Percentiles rank a stretch among this genome's conserved stretches.
These are phyloP conservation scores for Aspergillus jensenii DNA, from an alignment of 2,329 filamentous ascomycete genomes.

Conservation along the genomic window DNA sequence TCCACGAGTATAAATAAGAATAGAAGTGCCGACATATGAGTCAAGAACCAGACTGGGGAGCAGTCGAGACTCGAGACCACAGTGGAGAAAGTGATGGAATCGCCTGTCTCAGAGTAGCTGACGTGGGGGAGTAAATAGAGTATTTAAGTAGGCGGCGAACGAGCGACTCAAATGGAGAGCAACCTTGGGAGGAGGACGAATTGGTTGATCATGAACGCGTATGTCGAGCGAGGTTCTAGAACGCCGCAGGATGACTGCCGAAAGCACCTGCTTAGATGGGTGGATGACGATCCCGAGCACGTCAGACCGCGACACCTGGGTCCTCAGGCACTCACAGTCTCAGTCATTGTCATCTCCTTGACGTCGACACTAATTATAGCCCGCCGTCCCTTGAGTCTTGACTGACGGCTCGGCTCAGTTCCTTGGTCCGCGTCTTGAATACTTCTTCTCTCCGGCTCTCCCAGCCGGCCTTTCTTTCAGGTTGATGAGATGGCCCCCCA, in stretches of 20 bases:
- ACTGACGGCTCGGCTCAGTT: background rate
- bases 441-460: background rate
- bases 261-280: conserved; percentile 2
- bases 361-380: background rate
- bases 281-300: conserved; percentile 7
- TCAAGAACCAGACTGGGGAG: background rate
- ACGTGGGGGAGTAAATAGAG: background rate
- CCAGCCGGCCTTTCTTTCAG: background rate
- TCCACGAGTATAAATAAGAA: conserved; percentile 13
- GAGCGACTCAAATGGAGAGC: background rate
- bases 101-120: background rate
- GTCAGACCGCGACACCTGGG: background rate
- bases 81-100: background rate
- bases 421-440: background rate
- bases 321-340: background rate
- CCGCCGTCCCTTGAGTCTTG: background rate
- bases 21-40: background rate
- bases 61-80: background rate
- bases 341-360: background rate
- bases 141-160: conserved; percentile 1
- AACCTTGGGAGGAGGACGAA: conserved; percentile 3
- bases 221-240: conserved; percentile 17
- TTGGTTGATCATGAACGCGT: background rate
- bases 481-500: background rate
- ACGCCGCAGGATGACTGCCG: background rate